Percentiles rank a stretch among this genome's conserved stretches.
Conservation (phyloP, 2,329 filamentous ascomycete genomes). For the Colletotrichum godetiae region DNA sequence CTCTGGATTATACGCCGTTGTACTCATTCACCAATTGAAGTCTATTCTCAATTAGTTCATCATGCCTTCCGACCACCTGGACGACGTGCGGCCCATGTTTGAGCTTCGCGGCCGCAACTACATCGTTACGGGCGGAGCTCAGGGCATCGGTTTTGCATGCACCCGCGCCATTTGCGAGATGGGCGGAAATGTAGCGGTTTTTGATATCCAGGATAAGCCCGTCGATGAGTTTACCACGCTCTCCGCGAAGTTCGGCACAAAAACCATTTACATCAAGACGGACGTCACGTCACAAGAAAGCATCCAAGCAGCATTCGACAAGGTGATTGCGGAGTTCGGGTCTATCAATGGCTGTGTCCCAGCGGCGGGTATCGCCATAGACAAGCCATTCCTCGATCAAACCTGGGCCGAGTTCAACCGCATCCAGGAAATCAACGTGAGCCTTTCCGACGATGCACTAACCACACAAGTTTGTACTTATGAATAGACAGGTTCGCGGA, state of each 20-base stretch:
- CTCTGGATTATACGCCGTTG: not conserved
- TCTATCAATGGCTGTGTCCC: constrained; percentile 50
- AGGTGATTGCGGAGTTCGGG: constrained; percentile 49
- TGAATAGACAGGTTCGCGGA: not conserved
- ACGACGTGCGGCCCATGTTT: constrained; percentile 45
- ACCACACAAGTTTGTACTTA: not conserved
- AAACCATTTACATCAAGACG: constrained; percentile 51
- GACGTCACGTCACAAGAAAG: constrained; percentile 57
- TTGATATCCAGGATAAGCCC: constrained; percentile 47
- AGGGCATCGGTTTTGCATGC: constrained; percentile 52
- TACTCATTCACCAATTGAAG: not conserved
- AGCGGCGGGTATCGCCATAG: constrained; percentile 27
- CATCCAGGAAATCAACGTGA: constrained; percentile 55
- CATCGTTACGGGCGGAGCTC: constrained; percentile 50
- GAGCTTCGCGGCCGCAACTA: constrained; percentile 49
- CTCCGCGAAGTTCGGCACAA: not conserved
- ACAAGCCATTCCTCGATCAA: constrained; percentile 52
- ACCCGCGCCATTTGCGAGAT: constrained; percentile 52
- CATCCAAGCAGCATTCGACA: constrained; percentile 52
- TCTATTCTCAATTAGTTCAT: not conserved
- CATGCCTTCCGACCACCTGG: constrained; percentile 30
- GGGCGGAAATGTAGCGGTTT: constrained; percentile 52
- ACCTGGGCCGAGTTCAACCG: constrained; percentile 22
- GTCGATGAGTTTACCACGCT: constrained; percentile 43
- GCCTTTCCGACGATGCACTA: constrained; percentile 47